A percentile compares a stretch with the other conserved stretches of the same genome.
Evolutionary conservation across 225 moss, liverwort and hornwort genomes (phyloP).

Genomic region (Anthoceros angustus): DNA sequence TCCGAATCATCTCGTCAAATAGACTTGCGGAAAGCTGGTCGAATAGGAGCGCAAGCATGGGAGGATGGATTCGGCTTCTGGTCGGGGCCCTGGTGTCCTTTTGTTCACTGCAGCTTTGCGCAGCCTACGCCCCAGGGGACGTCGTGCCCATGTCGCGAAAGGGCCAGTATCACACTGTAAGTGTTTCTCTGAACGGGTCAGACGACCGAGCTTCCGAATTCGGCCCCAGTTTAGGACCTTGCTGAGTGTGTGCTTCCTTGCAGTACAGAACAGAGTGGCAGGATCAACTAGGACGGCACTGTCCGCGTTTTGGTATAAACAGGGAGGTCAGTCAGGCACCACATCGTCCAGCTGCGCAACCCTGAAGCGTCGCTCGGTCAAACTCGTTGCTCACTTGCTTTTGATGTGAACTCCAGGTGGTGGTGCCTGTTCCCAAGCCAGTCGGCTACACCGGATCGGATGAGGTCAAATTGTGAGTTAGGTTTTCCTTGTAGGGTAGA

Average conservation of each 20-base stretch:
- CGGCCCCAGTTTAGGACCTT: neutral
- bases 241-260: neutral
- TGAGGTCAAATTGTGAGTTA: slow-evolving; percentile 76
- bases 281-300: slow-evolving; percentile 90
- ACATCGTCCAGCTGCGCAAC: neutral
- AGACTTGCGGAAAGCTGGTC: no score
- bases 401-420: slow-evolving; percentile 42
- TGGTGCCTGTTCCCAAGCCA: slow-evolving; percentile 81
- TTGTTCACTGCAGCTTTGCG: neutral
- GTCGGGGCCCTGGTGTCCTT: neutral
- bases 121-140: slow-evolving; percentile 58
- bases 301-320: slow-evolving; percentile 72
- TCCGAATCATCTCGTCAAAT: no score
- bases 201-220: neutral
- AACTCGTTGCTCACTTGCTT: no score
- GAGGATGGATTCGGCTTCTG: neutral
- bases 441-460: slow-evolving; percentile 52
- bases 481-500: neutral
- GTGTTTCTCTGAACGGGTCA: neutral
- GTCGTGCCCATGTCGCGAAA: slow-evolving; percentile 39
- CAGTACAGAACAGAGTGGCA: slow-evolving; percentile 75
- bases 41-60: neutral
- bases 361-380: no score
- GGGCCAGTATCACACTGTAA: slow-evolving; percentile 36
- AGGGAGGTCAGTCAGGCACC: slow-evolving; percentile 48